These are phyloP conservation scores for Leptodontidium sp. DNA, from an alignment of 2,329 filamentous ascomycete genomes.

Conservation along the genomic window DNA sequence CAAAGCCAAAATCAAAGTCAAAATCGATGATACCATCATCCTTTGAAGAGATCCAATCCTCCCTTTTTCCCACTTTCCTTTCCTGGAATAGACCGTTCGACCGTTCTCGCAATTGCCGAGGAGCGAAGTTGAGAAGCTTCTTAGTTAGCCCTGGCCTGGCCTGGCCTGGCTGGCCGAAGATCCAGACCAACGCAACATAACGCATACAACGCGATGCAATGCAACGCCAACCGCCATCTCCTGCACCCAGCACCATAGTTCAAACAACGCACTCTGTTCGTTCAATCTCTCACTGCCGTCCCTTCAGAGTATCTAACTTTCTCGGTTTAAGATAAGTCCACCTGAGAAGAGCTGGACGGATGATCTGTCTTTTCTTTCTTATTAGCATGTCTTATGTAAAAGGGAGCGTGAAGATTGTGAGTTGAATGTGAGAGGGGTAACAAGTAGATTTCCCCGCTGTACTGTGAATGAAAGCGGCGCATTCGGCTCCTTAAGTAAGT, in stretches of 20 bases:
- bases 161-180: not conserved
- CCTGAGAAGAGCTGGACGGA: not conserved
- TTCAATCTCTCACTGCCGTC: no score
- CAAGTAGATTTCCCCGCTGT: constrained; percentile 18
- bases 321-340: not conserved
- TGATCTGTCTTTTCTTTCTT: no score
- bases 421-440: no score
- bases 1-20: not conserved
- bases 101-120: not conserved
- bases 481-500: not conserved
- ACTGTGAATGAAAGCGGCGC: constrained; percentile 20
- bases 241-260: not conserved
- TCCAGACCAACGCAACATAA: not conserved
- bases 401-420: no score
- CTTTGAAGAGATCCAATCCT: not conserved
- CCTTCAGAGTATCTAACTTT: not conserved
- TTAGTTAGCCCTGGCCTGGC: no score
- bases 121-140: not conserved
- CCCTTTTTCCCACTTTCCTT: not conserved
- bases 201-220: no score
- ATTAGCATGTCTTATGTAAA: no score
- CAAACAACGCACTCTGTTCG: not conserved
- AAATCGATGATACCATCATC: not conserved
- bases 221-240: not conserved
- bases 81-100: not conserved